Evolutionary conservation across 495 filamentous ascomycete species (phyloP).

Genomic region (Penicillium samsonianum): DNA sequence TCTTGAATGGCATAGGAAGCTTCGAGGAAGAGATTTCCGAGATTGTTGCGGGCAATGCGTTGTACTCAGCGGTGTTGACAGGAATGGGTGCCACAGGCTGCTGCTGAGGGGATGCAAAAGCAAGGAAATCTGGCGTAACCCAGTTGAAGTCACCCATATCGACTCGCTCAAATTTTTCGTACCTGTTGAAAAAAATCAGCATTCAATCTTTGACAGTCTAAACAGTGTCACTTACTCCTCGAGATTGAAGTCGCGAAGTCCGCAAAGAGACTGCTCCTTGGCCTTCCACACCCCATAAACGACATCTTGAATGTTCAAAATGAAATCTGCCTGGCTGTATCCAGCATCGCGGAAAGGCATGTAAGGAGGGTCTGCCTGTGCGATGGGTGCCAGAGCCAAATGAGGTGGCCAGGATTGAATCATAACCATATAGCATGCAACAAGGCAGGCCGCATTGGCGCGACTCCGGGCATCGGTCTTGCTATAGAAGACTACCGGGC

Average conservation of each 20-base stretch:
- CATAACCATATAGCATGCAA: slow-evolving; percentile 98
- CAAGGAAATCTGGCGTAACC: slow-evolving; percentile 91
- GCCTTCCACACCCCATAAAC: slow-evolving; percentile 99
- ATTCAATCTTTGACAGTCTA: not conserved
- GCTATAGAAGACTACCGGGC: slow-evolving; percentile 93
- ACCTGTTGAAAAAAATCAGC: slow-evolving; percentile 49
- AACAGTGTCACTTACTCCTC: slow-evolving; percentile 68
- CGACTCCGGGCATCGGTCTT: slow-evolving; percentile 88
- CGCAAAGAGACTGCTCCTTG: slow-evolving; percentile 88
- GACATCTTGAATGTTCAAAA: slow-evolving; percentile 91
- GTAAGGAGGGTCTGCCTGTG: slow-evolving; percentile 91
- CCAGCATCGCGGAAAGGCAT: slow-evolving; percentile 99
- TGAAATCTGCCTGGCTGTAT: slow-evolving; percentile 97
- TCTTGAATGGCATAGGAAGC: slow-evolving; percentile 86
- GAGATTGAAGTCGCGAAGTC: slow-evolving; percentile 83
- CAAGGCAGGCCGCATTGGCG: slow-evolving; percentile 93
- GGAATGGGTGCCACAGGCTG: slow-evolving; percentile 70
- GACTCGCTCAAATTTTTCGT: slow-evolving; percentile 92
- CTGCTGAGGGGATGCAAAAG: slow-evolving; percentile 93
- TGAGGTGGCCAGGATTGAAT: slow-evolving; percentile 99
- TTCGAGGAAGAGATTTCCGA: slow-evolving; percentile 61
- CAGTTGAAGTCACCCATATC: slow-evolving; percentile 99
- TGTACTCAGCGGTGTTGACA: slow-evolving; percentile 68
- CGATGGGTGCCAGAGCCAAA: slow-evolving; percentile 92
- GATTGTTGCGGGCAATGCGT: slow-evolving; percentile 66